Evolutionary conservation across 768 basidiomycete genomes (phyloP).

Genomic region (Pluteus cervinus): DNA sequence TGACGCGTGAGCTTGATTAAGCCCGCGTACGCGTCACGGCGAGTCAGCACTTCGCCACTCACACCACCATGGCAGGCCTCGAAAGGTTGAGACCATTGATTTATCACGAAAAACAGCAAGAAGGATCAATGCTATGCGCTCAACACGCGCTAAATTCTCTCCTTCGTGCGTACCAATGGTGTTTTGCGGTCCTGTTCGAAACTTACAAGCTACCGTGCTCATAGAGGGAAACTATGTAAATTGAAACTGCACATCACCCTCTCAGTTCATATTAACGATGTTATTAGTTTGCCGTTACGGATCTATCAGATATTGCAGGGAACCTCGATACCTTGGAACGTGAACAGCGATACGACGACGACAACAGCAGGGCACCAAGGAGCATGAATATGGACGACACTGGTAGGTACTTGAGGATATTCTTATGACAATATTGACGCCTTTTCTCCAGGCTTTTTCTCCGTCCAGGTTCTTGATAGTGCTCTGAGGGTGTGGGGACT

Average conservation of each 20-base stretch:
- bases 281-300: conserved; percentile 67
- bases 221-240: conserved; percentile 41
- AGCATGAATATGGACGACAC: conserved; percentile 92
- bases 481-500: conserved; percentile 83
- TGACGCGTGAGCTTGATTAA: no score
- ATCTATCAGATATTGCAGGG: conserved; percentile 71
- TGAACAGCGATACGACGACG: conserved; percentile 54
- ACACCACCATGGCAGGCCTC: conserved; percentile 47
- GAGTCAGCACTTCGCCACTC: neutral
- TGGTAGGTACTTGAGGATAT: conserved; percentile 33
- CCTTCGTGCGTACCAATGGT: conserved; percentile 65
- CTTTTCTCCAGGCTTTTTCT: conserved; percentile 69
- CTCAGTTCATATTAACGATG: conserved; percentile 6
- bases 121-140: conserved; percentile 80
- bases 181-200: no score
- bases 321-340: conserved; percentile 57
- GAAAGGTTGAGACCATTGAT: conserved; percentile 50
- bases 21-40: no score
- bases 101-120: conserved; percentile 76
- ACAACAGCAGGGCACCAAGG: conserved; percentile 31
- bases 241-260: conserved; percentile 3
- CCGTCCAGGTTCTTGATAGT: conserved; percentile 81
- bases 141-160: conserved; percentile 82
- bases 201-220: conserved; percentile 4
- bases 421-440: conserved; percentile 1